These are phyloP conservation scores for Jaltomata sinuosa DNA, from an alignment of 257 asterid species.

Conservation along the genomic window DNA sequence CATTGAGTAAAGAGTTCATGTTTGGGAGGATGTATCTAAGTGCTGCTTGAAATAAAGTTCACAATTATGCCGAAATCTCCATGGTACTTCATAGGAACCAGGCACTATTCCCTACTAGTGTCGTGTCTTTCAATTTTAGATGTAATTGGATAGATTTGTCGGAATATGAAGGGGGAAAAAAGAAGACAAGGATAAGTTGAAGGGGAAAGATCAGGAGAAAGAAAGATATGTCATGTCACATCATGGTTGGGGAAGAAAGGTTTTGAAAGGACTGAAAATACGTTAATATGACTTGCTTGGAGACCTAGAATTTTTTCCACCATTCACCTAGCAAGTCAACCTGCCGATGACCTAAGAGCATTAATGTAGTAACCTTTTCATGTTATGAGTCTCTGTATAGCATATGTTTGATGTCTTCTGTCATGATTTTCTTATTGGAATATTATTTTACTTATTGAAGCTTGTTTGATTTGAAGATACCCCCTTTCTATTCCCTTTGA, in stretches of 20 bases:
- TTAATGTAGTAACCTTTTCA: not conserved
- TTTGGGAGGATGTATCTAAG: not conserved
- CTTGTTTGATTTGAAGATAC: not conserved
- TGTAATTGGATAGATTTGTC: not conserved
- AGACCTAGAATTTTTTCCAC: not conserved
- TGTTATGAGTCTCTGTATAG: not conserved
- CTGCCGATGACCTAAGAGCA: not conserved
- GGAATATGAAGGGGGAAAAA: not conserved
- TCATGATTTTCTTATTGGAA: not conserved
- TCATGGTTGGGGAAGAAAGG: not conserved
- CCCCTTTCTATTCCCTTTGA: not conserved
- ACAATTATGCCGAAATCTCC: not conserved
- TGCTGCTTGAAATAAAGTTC: not conserved
- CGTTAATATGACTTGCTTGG: not conserved
- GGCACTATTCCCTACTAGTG: not conserved
- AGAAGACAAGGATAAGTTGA: not conserved
- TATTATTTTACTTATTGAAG: not conserved
- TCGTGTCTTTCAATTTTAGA: not conserved
- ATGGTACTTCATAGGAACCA: not conserved
- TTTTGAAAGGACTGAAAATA: not conserved
- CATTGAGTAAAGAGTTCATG: not conserved
- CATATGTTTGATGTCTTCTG: not conserved
- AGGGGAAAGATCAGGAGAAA: not conserved
- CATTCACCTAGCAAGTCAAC: not conserved
- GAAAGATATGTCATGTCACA: not conserved